Percentiles rank a stretch among this genome's conserved stretches.
Evolutionary conservation across 2,329 filamentous ascomycete species (phyloP).

Genomic region (Fulvia fulva): DNA sequence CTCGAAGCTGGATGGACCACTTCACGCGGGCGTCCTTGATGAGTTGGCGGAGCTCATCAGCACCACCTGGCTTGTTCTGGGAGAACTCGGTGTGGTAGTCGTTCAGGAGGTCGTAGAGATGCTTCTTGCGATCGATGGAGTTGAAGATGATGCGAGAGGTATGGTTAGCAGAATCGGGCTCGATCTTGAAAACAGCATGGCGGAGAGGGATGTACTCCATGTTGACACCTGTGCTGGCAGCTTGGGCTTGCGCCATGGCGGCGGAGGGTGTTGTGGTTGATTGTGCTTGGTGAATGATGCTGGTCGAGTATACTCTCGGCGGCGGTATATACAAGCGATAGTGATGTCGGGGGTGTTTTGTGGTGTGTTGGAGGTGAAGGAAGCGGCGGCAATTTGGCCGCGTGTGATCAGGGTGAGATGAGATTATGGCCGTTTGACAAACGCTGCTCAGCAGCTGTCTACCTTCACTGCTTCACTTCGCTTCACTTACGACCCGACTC

Average conservation of each 20-base stretch:
- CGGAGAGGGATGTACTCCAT: not conserved
- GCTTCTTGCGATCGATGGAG: not conserved
- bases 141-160: slow-evolving; percentile 1
- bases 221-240: not conserved
- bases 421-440: not conserved
- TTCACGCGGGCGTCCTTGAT: not conserved
- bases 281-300: not conserved
- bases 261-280: not conserved
- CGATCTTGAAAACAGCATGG: slow-evolving; percentile 1
- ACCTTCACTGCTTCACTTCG: not conserved
- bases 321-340: not conserved
- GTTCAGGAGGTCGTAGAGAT: not conserved
- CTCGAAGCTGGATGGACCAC: slow-evolving; percentile 1
- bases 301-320: not conserved
- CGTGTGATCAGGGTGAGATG: not conserved
- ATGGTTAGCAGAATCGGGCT: not conserved
- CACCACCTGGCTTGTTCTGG: not conserved
- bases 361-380: not conserved
- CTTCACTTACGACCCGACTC: not conserved
- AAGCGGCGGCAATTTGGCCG: not conserved
- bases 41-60: not conserved
- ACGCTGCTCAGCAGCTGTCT: not conserved
- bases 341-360: not conserved
- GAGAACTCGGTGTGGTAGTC: not conserved
- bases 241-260: not conserved